phyloP scores from a whole-genome alignment of 345 rosid genomes.

The Geranium rotundifolium region DNA sequence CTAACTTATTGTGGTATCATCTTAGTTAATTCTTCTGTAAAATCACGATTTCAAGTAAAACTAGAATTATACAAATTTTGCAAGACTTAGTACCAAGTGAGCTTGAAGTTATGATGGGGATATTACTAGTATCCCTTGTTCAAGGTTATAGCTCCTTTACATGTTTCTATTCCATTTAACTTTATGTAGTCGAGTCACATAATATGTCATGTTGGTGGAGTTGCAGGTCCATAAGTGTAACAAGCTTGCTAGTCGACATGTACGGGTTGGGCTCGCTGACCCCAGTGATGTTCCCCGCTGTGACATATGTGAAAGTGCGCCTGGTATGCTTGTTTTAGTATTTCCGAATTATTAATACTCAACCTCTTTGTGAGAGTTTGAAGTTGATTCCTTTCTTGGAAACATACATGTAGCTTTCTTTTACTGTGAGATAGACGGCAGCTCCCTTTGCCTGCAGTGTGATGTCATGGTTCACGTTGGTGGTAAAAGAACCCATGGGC shows the following conservation, averaged over 20 bases:
- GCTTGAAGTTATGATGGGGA: not conserved
- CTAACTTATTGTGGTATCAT: not conserved
- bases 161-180: not conserved
- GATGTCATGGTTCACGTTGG: conserved; percentile 83
- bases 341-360: not conserved
- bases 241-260: conserved; percentile 76
- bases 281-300: conserved; percentile 63
- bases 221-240: conserved; percentile 77
- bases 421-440: conserved; percentile 80
- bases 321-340: conserved; percentile 28
- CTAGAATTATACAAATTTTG: not conserved
- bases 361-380: conserved; percentile 7
- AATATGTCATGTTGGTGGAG: conserved; percentile 1
- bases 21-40: not conserved
- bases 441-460: conserved; percentile 74
- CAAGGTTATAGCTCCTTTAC: not conserved
- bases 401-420: conserved; percentile 50
- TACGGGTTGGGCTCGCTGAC: conserved; percentile 60
- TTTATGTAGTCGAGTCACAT: not conserved
- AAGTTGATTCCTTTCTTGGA: conserved; percentile 12
- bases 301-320: conserved; percentile 74
- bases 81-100: not conserved
- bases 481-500: conserved; percentile 59
- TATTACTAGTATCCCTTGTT: not conserved
- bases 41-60: not conserved